phyloP scores from a whole-genome alignment of 306 rosid genomes.

The Begonia fuchsioides region DNA sequence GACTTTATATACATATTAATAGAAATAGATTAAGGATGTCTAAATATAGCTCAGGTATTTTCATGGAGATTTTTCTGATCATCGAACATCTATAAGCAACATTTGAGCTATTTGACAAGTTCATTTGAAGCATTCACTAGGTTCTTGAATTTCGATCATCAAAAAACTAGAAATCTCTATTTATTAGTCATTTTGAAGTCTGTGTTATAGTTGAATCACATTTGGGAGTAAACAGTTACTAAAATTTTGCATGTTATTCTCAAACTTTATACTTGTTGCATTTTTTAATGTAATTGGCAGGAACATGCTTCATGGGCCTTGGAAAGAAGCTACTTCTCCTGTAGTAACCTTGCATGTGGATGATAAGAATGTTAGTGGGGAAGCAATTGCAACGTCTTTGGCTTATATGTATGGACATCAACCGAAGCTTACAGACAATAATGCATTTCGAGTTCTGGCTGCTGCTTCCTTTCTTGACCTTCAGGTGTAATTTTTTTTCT shows the following conservation, averaged over 20 bases:
- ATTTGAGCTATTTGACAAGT: too few species aligned
- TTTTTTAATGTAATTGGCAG: constrained; percentile 23
- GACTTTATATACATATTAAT: too few species aligned
- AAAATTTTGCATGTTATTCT: not conserved
- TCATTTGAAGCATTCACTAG: too few species aligned
- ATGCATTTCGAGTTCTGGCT: constrained; percentile 93
- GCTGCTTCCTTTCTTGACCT: constrained; percentile 98
- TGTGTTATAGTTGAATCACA: too few species aligned
- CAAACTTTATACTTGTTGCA: constrained; percentile 1
- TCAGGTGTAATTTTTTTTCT: constrained; percentile 42
- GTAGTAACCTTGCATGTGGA: constrained; percentile 57
- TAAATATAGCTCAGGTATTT: too few species aligned
- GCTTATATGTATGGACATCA: constrained; percentile 89
- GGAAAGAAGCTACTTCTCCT: constrained; percentile 96
- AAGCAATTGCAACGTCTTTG: constrained; percentile 81
- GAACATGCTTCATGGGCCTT: constrained; percentile 99
- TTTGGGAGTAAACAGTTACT: not conserved
- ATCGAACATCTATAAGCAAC: too few species aligned
- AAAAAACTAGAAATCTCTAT: too few species aligned
- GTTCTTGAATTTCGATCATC: too few species aligned
- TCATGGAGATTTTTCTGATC: too few species aligned
- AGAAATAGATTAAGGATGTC: too few species aligned
- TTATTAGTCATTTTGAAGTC: too few species aligned
- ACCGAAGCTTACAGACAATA: constrained; percentile 74
- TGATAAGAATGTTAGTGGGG: constrained; percentile 77